Conservation (phyloP, 23 red algal species). For the Gracilaria domingensis region DNA sequence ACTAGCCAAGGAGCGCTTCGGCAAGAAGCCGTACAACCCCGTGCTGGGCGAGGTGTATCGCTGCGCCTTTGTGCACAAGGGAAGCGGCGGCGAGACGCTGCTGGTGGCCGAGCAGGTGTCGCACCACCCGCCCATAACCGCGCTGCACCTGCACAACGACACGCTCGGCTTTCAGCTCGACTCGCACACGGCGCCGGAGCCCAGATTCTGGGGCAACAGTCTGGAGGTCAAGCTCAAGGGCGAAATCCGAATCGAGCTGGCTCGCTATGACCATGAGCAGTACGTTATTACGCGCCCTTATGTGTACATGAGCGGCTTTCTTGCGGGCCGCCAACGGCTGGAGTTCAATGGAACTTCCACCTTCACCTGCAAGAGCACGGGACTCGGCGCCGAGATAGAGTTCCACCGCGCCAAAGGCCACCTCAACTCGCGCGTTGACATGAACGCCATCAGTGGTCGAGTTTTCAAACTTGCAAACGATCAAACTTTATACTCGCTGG, state of each 20-base stretch:
- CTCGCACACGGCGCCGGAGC: conserved; percentile 82
- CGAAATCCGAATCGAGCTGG: conserved; percentile 72
- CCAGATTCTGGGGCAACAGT: conserved; percentile 93
- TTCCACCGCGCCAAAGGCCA: conserved; percentile 76
- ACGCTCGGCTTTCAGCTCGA: conserved; percentile 87
- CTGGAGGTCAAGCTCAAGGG: conserved; percentile 89
- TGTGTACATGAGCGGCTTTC: conserved; percentile 79
- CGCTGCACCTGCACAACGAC: conserved; percentile 88
- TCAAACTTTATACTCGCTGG: conserved; percentile 74
- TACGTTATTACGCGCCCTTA: conserved; percentile 89
- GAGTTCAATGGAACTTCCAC: conserved; percentile 85
- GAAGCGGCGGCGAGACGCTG: conserved; percentile 59
- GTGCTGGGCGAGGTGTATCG: conserved; percentile 92
- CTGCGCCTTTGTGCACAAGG: conserved; percentile 84
- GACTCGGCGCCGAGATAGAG: conserved; percentile 83
- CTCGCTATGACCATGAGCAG: conserved; percentile 73
- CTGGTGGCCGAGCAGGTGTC: conserved; percentile 96
- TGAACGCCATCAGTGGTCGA: conserved; percentile 85
- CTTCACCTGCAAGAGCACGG: conserved; percentile 69
- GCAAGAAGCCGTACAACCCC: conserved; percentile 98
- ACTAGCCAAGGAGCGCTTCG: conserved; percentile 86
- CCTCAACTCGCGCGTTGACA: conserved; percentile 57
- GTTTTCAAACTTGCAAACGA: conserved; percentile 54
- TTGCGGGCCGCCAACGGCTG: conserved; percentile 84
- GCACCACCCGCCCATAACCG: conserved; percentile 97